Evolutionary conservation across 352 stramenopile species (phyloP), one percentile per base, ranked within the genome.

Genomic region (Poterioochromonas sp.): DNA sequence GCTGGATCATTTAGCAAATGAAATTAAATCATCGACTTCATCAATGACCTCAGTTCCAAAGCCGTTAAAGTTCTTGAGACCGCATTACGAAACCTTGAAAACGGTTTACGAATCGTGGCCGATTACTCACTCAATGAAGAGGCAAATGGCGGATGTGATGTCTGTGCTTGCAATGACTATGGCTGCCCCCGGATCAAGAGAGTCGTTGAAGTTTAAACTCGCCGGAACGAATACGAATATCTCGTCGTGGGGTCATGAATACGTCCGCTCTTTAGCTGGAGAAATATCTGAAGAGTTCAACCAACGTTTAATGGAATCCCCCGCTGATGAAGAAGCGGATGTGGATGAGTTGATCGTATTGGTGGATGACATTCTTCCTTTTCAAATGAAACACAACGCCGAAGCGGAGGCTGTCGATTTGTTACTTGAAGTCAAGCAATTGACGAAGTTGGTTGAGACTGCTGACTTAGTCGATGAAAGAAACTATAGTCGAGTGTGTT

Each of bases 11-110:
- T 90, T 99, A 82, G 90, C 95, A 26, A 93, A 88, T 47, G 94
- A 99, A 86, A 97, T 99, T 78, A 88, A 92, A 58, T 95, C 89
- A 43, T 90, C 95, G 34, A 99, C 95, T 76, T 95, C 91, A 20
- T 98, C 92, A 58, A 99, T 99, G 95, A 99, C 95, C 69, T 97
- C 90, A 34, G 96, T 99, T 41, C 96, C 96, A 12, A 99, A 99
- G 88, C 96, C 96, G 43, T 88, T 99, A 58, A 99, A 99, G 88
- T 99, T 99, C 81, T 84, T 99, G 73, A 87, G 92, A 0, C 94
- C 95, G 8, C 94, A 96, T 76, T 99, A 98, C 85, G 90, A 90
- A 37, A 80, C 84, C 32, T 85, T 99, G 20, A 98, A 97, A 86
- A 83, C 82, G 0, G 81, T 90, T 76, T 89, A 92, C 80, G 22